Percentiles rank a stretch among this genome's conserved stretches.
These are phyloP conservation scores for Cephalotrichum gorgonifer DNA, from an alignment of 2,329 filamentous ascomycete species.

Conservation along the genomic window DNA sequence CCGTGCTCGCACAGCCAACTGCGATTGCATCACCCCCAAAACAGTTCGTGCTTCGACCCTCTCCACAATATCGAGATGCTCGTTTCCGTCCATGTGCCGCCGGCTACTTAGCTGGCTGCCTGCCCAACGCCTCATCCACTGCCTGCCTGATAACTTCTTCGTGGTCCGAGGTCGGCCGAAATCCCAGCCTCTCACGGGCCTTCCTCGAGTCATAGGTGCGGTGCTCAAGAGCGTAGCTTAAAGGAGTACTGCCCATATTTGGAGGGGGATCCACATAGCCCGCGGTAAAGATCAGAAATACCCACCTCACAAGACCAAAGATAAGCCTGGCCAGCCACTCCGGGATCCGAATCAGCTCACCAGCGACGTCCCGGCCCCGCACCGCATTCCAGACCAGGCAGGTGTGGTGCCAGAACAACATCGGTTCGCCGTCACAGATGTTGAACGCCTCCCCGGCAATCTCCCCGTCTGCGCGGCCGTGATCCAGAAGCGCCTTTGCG, in stretches of 20 bases:
- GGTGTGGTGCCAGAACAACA: conserved; percentile 21
- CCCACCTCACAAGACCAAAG: conserved; percentile 11
- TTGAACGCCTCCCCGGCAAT: conserved; percentile 24
- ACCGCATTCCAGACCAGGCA: conserved; percentile 14
- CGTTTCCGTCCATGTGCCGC: too few species aligned
- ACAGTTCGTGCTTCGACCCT: too few species aligned
- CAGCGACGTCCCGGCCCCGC: conserved; percentile 6
- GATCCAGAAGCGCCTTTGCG: conserved; percentile 16
- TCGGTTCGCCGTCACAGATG: conserved; percentile 21
- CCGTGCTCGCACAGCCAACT: too few species aligned
- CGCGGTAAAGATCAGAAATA: conserved; percentile 14
- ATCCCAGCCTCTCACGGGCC: conserved; percentile 9
- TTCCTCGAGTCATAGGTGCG: conserved; percentile 12
- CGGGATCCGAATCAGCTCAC: conserved; percentile 11
- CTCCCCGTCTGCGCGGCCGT: conserved; percentile 3
- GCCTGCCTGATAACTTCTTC: conserved; percentile 8
- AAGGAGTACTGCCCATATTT: conserved; percentile 11
- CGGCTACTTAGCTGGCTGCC: too few species aligned
- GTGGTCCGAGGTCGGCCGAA: conserved; percentile 8
- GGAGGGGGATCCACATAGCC: conserved; percentile 13
- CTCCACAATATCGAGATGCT: too few species aligned
- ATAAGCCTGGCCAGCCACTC: conserved; percentile 14
- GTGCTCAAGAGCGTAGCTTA: conserved; percentile 12
- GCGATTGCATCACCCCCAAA: too few species aligned
- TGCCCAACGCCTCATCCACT: too few species aligned